Percentiles rank a stretch among this genome's conserved stretches.
Conservation (phyloP, 352 stramenopile species). For the Phytophthora litchii region DNA sequence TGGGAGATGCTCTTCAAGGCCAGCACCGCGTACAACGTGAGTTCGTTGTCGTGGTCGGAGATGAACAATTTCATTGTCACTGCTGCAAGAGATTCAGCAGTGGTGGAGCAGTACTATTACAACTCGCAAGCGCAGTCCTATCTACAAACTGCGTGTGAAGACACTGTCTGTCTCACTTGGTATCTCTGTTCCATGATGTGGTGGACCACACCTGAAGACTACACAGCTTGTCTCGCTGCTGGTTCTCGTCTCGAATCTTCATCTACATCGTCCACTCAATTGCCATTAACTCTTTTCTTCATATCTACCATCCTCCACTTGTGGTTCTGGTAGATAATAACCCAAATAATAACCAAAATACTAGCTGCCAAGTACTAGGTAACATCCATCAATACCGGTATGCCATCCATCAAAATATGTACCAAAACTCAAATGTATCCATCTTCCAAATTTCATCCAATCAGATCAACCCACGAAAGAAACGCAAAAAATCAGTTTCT, state of each 20-base stretch:
- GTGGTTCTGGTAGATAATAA: too few species aligned
- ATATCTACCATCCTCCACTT: background rate
- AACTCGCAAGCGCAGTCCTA: slow-evolving; percentile 79
- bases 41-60: slow-evolving; percentile 43
- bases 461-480: background rate
- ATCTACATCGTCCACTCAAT: slow-evolving; percentile 1
- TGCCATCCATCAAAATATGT: background rate
- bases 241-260: slow-evolving; percentile 21
- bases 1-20: slow-evolving; percentile 65
- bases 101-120: slow-evolving; percentile 75
- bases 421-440: slow-evolving; percentile 4
- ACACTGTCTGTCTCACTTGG: slow-evolving; percentile 52
- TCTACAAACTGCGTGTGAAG: slow-evolving; percentile 40
- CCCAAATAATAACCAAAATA: too few species aligned
- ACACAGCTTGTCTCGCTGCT: slow-evolving; percentile 46
- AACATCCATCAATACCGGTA: background rate
- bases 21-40: slow-evolving; percentile 58
- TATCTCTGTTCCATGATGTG: slow-evolving; percentile 79
- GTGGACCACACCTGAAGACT: slow-evolving; percentile 72
- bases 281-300: background rate
- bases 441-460: slow-evolving; percentile 8
- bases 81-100: slow-evolving; percentile 40
- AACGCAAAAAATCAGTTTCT: slow-evolving; percentile 1
- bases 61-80: slow-evolving; percentile 49
- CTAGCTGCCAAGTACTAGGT: background rate